A percentile compares a stretch with the other conserved stretches of the same genome.
Evolutionary conservation across 495 filamentous ascomycete species (phyloP).

Genomic region (Penicillium ucsense): DNA sequence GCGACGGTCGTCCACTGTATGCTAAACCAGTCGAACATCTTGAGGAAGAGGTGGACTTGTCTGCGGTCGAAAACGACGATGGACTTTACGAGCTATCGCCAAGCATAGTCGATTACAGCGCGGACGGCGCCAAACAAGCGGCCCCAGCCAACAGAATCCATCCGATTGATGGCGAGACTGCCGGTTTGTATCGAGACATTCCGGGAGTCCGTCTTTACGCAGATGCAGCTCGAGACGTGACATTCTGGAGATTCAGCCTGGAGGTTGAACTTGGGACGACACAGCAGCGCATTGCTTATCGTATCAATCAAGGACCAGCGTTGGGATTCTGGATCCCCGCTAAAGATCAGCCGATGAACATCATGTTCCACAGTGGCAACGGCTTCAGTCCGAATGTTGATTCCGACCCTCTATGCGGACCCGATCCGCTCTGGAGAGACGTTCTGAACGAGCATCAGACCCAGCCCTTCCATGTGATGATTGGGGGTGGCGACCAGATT

Average conservation of each 20-base stretch:
- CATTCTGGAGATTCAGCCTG: conserved; percentile 94
- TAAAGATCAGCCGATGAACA: conserved; percentile 81
- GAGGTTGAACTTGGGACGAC: conserved; percentile 73
- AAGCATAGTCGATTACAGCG: conserved; percentile 33
- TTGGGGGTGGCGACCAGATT: conserved; percentile 93
- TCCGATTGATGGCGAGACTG: conserved; percentile 57
- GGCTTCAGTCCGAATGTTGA: conserved; percentile 81
- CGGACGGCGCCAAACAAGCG: conserved; percentile 26
- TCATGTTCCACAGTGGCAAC: conserved; percentile 97
- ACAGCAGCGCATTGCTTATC: conserved; percentile 83
- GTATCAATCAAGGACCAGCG: conserved; percentile 85
- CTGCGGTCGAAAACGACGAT: conserved; percentile 62
- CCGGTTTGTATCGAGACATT: conserved; percentile 68
- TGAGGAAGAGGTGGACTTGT: conserved; percentile 64
- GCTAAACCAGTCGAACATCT: conserved; percentile 79
- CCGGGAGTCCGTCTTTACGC: conserved; percentile 72
- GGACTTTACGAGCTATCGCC: conserved; percentile 63
- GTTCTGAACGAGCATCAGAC: conserved; percentile 88
- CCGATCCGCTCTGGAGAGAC: conserved; percentile 94
- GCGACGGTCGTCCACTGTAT: conserved; percentile 70
- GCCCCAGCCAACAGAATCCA: conserved; percentile 35
- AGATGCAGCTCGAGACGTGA: conserved; percentile 76
- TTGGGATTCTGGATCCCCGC: conserved; percentile 93
- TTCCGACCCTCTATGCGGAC: conserved; percentile 69
- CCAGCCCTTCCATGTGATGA: conserved; percentile 94